These are phyloP conservation scores for Pythium aristosporum DNA, from an alignment of 352 stramenopile genomes.

Conservation along the genomic window DNA sequence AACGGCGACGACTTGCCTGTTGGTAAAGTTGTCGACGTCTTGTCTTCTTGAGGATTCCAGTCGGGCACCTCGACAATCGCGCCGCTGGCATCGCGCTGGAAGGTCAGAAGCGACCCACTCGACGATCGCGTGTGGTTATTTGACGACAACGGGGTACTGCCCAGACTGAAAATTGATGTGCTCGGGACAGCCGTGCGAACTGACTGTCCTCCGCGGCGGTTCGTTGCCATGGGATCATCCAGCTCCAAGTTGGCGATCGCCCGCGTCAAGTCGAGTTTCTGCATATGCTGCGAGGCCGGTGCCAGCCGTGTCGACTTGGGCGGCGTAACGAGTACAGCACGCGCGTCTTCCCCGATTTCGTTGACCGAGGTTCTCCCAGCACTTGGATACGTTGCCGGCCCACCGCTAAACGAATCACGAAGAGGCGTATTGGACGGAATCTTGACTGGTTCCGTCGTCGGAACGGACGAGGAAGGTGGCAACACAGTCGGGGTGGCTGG, in stretches of 20 bases:
- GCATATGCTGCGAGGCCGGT: constrained; percentile 67
- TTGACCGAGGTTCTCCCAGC: constrained; percentile 21
- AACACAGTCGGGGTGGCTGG: background rate
- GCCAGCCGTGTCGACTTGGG: constrained; percentile 42
- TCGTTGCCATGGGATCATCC: constrained; percentile 81
- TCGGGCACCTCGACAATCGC: constrained; percentile 22
- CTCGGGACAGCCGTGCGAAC: constrained; percentile 46
- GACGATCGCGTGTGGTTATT: constrained; percentile 23
- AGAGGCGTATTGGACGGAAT: constrained; percentile 17
- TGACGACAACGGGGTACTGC: constrained; percentile 30
- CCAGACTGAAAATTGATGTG: constrained; percentile 73
- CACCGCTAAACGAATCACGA: constrained; percentile 21
- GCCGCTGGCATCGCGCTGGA: constrained; percentile 24
- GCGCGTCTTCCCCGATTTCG: constrained; percentile 17
- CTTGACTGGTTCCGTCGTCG: constrained; percentile 9
- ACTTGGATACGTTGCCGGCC: constrained; percentile 13
- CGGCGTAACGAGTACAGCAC: constrained; percentile 12
- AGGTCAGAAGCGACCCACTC: constrained; percentile 23
- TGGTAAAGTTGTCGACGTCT: constrained; percentile 23
- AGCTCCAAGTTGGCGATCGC: constrained; percentile 84
- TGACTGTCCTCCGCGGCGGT: constrained; percentile 48
- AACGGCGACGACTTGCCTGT: constrained; percentile 25
- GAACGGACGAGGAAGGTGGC: constrained; percentile 5
- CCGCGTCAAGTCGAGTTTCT: constrained; percentile 71
- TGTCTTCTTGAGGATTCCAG: constrained; percentile 10